Percentiles rank a stretch among this genome's conserved stretches.
These are phyloP conservation scores for Phytophthora niederhauseri DNA, from an alignment of 352 stramenopile species.

Conservation along the genomic window DNA sequence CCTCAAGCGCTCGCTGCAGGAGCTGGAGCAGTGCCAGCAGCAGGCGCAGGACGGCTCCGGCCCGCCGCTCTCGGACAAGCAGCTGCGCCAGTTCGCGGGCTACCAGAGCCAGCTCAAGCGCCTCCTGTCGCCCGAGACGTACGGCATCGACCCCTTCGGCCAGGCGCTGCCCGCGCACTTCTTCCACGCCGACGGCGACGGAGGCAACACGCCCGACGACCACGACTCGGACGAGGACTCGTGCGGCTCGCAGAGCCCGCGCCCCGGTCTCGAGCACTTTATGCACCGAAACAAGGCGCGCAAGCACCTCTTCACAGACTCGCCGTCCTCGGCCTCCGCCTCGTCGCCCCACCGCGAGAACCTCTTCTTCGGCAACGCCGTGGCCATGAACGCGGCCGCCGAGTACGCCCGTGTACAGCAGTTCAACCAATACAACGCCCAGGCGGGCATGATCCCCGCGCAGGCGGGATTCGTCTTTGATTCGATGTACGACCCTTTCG, in stretches of 20 bases:
- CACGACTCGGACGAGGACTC: conserved; percentile 67
- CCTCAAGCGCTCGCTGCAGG: conserved; percentile 68
- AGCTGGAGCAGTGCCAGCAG: conserved; percentile 72
- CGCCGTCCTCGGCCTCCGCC: conserved; percentile 41
- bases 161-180: conserved; percentile 49
- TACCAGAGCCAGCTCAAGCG: conserved; percentile 82
- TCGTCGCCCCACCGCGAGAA: conserved; percentile 41
- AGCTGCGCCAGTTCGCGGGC: conserved; percentile 64
- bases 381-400: conserved; percentile 30
- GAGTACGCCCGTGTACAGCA: conserved; percentile 32
- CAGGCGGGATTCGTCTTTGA: conserved; percentile 44
- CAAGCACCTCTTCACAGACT: conserved; percentile 56
- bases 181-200: conserved; percentile 39
- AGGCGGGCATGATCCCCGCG: conserved; percentile 21
- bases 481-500: conserved; percentile 49
- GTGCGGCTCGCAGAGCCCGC: conserved; percentile 43
- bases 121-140: conserved; percentile 79
- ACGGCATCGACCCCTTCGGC: conserved; percentile 77
- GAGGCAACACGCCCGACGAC: conserved; percentile 43
- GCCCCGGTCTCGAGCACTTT: conserved; percentile 32
- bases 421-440: conserved; percentile 26
- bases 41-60: conserved; percentile 50
- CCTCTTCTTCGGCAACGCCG: conserved; percentile 41
- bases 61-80: conserved; percentile 73
- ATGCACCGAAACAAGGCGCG: conserved; percentile 44